Evolutionary conservation across 129 eudicot species (phyloP).

Genomic region (carrot (Daucus carota)): DH1_v3.0 NC_030385.2:391501-392000

Average conservation of each 20-base stretch:
- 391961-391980: constrained; percentile 9
- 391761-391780: background rate
- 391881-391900: background rate
- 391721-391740: background rate
- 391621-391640: background rate
- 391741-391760: background rate
- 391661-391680: background rate
- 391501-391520: too few relatives aligned
- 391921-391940: background rate
- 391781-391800: background rate
- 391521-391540: background rate
- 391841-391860: background rate
- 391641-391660: background rate
- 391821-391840: background rate
- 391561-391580: background rate
- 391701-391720: background rate
- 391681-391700: background rate
- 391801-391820: background rate
- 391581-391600: background rate
- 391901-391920: background rate
- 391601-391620: background rate
- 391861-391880: background rate
- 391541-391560: background rate
- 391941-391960: background rate
- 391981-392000: constrained; percentile 51